Base-by-base conservation (phyloP, 2,329 filamentous ascomycete genomes). In the Akanthomyces uredinophilus region DNA sequence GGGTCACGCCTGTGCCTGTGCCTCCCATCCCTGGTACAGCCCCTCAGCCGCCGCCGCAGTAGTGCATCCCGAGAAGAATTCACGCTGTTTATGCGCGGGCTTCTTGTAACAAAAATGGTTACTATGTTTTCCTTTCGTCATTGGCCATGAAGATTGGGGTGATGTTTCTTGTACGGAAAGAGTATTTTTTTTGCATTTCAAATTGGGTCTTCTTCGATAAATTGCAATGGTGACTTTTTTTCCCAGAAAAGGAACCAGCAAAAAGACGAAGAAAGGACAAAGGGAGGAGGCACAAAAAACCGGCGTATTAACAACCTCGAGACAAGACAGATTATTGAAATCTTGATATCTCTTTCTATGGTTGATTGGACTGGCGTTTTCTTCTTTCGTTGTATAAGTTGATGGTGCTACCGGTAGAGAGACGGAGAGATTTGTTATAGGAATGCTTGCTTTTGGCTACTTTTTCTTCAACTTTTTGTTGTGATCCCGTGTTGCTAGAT, bases 1-100 rank as follows among this genome's bases (percentile, higher is more conserved):
- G 77, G 66, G 76, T 79, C 39, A 79, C 77, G 22, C 77, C 77
- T 7, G 77, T 79, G 10, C 77, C 77, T 5, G 71, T 79, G 27
- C 77, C 77, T 4, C 71, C 74, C 18, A 77, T 78, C 52, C 77
- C 77, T 7, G 75, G 75, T 18, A 39, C 53, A 13, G 24, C 39
- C 18, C 24, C 50, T 27, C 61, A 54, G 27, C 27, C 24, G 32
- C 50, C 49, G 35, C 24, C 55, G 13, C 61, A 47, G 35, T 57
- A 35, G 22, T 20, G 49, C 20, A 29, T 27, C 18, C 46, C 14
- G 13, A n/a, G 6, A 16, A 18, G 29, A 44, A 16, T 10, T 44
- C 13, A 10, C 8, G 18, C 5, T n/a, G 39, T 4, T 20, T 6
- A 22, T 16, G 41, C 8, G 10, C 20, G 24, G n/a, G 35, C 51